Conservation (phyloP, 352 stramenopile genomes). For the Phytophthora pinifolia region DNA sequence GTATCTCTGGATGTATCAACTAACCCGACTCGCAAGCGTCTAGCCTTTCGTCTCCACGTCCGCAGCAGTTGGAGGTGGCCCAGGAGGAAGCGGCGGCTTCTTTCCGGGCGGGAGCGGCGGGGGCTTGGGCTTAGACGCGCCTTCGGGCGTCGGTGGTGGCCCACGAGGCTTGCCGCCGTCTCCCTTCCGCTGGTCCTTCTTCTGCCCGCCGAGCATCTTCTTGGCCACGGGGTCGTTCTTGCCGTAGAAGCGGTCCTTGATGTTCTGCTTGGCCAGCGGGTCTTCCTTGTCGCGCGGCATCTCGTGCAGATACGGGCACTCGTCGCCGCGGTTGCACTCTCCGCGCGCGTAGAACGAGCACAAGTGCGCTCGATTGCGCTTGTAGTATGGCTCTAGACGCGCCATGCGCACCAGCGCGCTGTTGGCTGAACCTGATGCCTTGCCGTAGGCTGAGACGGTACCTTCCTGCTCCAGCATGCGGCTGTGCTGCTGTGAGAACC, state of each 20-base stretch:
- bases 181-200: slow-evolving; percentile 27
- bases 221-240: slow-evolving; percentile 93
- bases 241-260: slow-evolving; percentile 94
- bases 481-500: slow-evolving; percentile 93
- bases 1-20: slow-evolving; percentile 8
- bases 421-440: slow-evolving; percentile 62
- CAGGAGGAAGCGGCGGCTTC: slow-evolving; percentile 66
- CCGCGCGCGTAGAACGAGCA: slow-evolving; percentile 96
- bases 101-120: slow-evolving; percentile 50
- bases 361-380: slow-evolving; percentile 90
- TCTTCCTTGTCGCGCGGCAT: slow-evolving; percentile 93
- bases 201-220: slow-evolving; percentile 79
- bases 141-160: slow-evolving; percentile 19
- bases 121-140: slow-evolving; percentile 49
- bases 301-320: slow-evolving; percentile 95
- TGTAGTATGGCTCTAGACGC: slow-evolving; percentile 90
- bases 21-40: slow-evolving; percentile 18
- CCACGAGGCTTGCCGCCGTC: slow-evolving; percentile 26
- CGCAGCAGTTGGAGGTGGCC: slow-evolving; percentile 42
- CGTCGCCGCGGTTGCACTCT: slow-evolving; percentile 92
- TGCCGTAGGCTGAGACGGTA: slow-evolving; percentile 84
- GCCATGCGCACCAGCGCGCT: slow-evolving; percentile 84
- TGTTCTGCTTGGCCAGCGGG: slow-evolving; percentile 95
- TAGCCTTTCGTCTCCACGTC: slow-evolving; percentile 36
- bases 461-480: slow-evolving; percentile 92